These are phyloP conservation scores for Talaromyces sp. DNA, from an alignment of 2,329 filamentous ascomycete species.

Conservation along the genomic window DNA sequence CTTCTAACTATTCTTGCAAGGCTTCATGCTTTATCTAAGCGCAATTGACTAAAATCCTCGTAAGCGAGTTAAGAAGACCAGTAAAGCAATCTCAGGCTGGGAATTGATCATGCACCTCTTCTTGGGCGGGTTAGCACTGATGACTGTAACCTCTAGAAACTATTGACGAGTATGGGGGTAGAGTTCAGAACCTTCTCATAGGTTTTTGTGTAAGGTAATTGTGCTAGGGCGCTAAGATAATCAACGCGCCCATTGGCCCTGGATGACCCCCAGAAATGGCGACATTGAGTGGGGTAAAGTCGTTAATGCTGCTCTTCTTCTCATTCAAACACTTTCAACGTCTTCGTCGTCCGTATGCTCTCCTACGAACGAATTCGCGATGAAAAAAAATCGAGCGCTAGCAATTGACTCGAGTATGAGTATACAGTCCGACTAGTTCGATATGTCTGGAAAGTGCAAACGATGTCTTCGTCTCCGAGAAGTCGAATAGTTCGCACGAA, in stretches of 20 bases:
- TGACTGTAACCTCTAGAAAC: no score
- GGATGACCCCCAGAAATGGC: neutral
- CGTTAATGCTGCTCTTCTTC: neutral
- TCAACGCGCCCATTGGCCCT: neutral
- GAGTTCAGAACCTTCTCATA: neutral
- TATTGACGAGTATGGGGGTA: no score
- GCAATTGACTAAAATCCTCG: no score
- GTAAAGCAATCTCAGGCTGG: no score
- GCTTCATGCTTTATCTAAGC: no score
- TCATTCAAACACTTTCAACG: neutral
- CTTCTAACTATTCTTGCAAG: no score
- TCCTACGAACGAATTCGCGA: neutral
- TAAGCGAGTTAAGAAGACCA: no score
- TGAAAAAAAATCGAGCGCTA: neutral
- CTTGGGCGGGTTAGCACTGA: no score
- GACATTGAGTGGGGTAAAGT: neutral
- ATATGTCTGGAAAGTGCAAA: neutral
- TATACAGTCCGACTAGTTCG: neutral
- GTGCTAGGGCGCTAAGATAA: neutral
- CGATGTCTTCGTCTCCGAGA: neutral
- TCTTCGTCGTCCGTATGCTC: neutral
- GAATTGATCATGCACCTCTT: no score
- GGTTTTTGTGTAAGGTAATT: neutral
- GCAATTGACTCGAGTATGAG: neutral
- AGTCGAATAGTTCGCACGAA: conserved; percentile 25